Conservation (phyloP, 352 stramenopile genomes). For the Pythium oligandrum region DNA sequence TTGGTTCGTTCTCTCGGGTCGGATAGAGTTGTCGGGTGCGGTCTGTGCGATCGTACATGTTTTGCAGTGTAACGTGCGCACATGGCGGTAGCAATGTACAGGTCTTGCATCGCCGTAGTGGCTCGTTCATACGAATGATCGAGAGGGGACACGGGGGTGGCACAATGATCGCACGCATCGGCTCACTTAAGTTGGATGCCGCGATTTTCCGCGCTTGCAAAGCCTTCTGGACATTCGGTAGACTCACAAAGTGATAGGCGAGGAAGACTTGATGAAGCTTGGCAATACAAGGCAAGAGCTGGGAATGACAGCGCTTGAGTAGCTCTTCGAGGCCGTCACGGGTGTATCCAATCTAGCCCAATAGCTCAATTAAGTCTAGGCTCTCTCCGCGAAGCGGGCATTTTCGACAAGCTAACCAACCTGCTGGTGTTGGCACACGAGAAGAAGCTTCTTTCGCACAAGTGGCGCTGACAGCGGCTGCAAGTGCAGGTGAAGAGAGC, state of each 20-base stretch:
- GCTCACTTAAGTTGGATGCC: background rate
- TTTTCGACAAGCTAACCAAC: conserved; percentile 16
- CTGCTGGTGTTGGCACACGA: conserved; percentile 36
- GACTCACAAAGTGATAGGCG: conserved; percentile 43
- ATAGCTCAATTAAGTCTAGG: too few species aligned
- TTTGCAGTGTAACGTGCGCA: conserved; percentile 39
- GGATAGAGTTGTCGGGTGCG: conserved; percentile 47
- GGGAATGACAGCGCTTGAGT: conserved; percentile 20
- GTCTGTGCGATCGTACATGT: conserved; percentile 39
- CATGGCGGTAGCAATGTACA: conserved; percentile 69
- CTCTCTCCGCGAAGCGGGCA: too few species aligned
- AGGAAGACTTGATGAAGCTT: conserved; percentile 46
- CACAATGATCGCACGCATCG: background rate
- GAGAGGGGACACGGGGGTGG: conserved; percentile 46
- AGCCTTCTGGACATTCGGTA: conserved; percentile 45
- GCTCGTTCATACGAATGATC: conserved; percentile 51
- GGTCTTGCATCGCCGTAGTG: conserved; percentile 49
- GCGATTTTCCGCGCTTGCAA: background rate
- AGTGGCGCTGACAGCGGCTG: conserved; percentile 28
- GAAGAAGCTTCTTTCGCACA: conserved; percentile 50
- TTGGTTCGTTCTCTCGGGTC: conserved; percentile 8
- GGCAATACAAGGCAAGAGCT: conserved; percentile 36
- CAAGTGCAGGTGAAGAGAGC: conserved; percentile 35
- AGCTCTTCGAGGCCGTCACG: conserved; percentile 54
- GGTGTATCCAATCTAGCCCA: conserved; percentile 51